A percentile compares a stretch with the other conserved stretches of the same genome.
phyloP scores from a whole-genome alignment of 2,329 filamentous ascomycete species.

The Fusarium sp. region DNA sequence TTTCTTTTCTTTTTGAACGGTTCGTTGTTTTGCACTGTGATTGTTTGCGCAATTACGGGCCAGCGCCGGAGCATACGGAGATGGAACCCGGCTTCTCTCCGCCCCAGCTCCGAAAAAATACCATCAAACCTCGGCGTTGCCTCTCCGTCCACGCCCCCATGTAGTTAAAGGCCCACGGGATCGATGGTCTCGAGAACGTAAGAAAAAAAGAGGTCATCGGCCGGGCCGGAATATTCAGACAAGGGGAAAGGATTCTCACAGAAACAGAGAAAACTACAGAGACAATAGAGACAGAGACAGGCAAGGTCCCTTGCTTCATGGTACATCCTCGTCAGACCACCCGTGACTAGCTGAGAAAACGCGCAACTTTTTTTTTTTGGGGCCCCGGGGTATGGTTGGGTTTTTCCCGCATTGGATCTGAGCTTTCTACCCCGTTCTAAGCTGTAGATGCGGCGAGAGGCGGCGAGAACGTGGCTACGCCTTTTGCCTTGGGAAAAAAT shows the following conservation, averaged over 20 bases:
- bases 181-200: constrained; percentile 12
- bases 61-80: constrained; percentile 30
- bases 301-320: constrained; percentile 1
- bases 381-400: neutral
- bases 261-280: neutral
- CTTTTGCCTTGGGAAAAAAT: neutral
- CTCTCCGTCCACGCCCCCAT: constrained; percentile 26
- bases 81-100: constrained; percentile 25
- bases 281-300: neutral
- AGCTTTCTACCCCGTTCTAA: neutral
- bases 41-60: neutral
- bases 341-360: constrained; percentile 29
- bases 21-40: neutral
- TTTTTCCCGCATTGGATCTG: constrained; percentile 1
- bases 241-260: neutral
- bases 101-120: constrained; percentile 32
- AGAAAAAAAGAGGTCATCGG: constrained; percentile 1
- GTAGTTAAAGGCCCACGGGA: constrained; percentile 16
- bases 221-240: neutral
- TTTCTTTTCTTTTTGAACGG: neutral
- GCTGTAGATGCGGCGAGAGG: constrained; percentile 19
- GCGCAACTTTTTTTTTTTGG: constrained; percentile 24
- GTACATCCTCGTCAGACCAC: constrained; percentile 34
- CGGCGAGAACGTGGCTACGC: neutral
- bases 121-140: constrained; percentile 17